phyloP scores from a whole-genome alignment of 116 monocot species.

The Phalaenopsis hybrid region DNA sequence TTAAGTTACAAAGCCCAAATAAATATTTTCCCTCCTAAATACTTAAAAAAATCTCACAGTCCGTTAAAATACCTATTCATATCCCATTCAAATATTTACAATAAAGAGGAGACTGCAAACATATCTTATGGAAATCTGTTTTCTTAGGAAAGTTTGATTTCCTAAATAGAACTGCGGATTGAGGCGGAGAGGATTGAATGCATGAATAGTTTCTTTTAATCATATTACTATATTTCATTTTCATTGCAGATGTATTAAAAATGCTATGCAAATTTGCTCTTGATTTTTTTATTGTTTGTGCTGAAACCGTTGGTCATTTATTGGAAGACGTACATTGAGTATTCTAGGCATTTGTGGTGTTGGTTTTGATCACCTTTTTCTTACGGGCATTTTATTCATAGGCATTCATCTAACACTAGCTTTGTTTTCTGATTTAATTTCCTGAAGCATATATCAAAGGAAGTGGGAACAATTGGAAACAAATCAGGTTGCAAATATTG shows the following conservation, averaged over 20 bases:
- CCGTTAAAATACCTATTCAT: neutral
- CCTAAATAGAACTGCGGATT: neutral
- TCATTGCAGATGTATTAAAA: neutral
- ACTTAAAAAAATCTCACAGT: neutral
- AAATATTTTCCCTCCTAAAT: too few relatives aligned
- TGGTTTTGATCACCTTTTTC: constrained; percentile 2
- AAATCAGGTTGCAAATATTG: constrained; percentile 70
- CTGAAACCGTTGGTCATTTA: neutral
- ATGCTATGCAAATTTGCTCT: neutral
- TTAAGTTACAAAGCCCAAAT: neutral
- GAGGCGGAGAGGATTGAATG: neutral
- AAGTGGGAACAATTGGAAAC: constrained; percentile 9
- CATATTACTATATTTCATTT: neutral
- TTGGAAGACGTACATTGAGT: neutral
- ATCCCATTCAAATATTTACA: neutral
- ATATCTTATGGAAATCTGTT: neutral
- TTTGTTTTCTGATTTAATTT: constrained; percentile 4
- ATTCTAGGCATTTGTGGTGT: neutral
- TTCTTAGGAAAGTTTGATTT: neutral
- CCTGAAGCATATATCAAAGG: constrained; percentile 21
- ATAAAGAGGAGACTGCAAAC: neutral
- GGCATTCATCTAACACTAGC: neutral
- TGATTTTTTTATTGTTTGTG: neutral
- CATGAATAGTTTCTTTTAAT: neutral
- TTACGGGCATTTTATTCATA: neutral